Evolutionary conservation across 257 asterid genomes (phyloP), one percentile per base, ranked within the genome.

Genomic region (Solanum gandarillasii): DNA sequence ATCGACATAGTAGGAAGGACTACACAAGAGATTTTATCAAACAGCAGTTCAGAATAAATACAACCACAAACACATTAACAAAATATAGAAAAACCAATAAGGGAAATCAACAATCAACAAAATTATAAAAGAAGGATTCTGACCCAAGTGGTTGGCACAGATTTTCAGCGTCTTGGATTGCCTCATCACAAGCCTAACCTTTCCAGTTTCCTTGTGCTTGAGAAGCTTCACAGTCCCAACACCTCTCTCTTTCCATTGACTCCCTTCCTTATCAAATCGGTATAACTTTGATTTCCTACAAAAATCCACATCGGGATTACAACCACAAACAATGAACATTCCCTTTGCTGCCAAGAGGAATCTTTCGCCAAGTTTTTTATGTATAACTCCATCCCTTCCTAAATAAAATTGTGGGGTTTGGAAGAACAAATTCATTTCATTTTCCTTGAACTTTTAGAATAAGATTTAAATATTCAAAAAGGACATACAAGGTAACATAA

Each of bases 221-320:
- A 96, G 95, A 58, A 95, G 94, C 94, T 96, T 96, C 90, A 96
- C 95, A 29, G 92, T 90, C 14, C 98, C 99, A 85, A 92, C 99
- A 58, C 99, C 99, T 88, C 98, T 96, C 91, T 96, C 98, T 88
- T 96, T 95, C 99, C 99, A 96, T 89, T 93, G 98, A 86, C 87
- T 91, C 81, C 96, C 98, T 74, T 95, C 99, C 91, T 92, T 95
- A 75, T 95, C 98, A 90, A 96, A 96, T 91, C 99, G 95, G 88
- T 96, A 96, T 83, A 96, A 87, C 94, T 96, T 96, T 3, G 97
- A 90, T 91, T 95, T 96, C 96, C 99, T 96, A 88, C 35, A 89
- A 70, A n/a, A 35, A 48, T 13, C 3, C 55, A 73, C 23, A 27
- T n/a, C 74, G 29, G 9, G 12, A 83, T 43, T 29, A 75, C 58